Conservation (phyloP, 176 grass and related monocot genomes). For the Bromus sterilis region DNA sequence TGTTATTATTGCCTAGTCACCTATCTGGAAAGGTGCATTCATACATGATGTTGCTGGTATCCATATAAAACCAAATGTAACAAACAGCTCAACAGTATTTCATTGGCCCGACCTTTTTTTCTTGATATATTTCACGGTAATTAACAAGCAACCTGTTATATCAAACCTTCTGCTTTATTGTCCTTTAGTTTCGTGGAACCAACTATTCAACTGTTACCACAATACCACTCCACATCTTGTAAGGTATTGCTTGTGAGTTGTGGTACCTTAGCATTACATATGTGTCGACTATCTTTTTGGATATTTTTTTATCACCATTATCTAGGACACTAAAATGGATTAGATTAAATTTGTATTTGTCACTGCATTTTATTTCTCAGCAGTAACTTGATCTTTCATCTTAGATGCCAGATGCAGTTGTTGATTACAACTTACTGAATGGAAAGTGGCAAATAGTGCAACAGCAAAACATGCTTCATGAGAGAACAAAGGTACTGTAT, state of each 20-base stretch:
- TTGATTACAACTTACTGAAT: slow-evolving; percentile 86
- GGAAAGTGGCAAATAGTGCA: slow-evolving; percentile 87
- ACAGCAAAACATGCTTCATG: slow-evolving; percentile 91
- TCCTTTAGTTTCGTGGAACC: not conserved
- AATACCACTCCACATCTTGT: not conserved
- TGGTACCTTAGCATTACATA: slow-evolving; percentile 3
- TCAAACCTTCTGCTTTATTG: not conserved
- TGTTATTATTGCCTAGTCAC: not conserved
- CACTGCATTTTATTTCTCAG: slow-evolving; percentile 5
- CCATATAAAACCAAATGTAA: not conserved
- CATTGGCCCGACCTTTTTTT: not conserved
- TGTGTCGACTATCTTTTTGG: not conserved
- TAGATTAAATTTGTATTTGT: not conserved
- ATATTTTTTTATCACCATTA: not conserved
- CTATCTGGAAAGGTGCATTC: not conserved
- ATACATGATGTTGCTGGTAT: not conserved
- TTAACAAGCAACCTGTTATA: not conserved
- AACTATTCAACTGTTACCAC: not conserved
- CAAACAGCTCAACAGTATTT: not conserved
- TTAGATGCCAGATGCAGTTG: slow-evolving; percentile 93
- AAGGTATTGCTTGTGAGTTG: not conserved
- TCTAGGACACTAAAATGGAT: not conserved
- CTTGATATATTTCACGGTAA: not conserved
- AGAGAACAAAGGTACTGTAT: slow-evolving; percentile 73
- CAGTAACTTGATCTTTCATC: slow-evolving; percentile 7